Evolutionary conservation across 306 rosid genomes (phyloP), one percentile per base, ranked within the genome.

Genomic region (Corylus americana): DNA sequence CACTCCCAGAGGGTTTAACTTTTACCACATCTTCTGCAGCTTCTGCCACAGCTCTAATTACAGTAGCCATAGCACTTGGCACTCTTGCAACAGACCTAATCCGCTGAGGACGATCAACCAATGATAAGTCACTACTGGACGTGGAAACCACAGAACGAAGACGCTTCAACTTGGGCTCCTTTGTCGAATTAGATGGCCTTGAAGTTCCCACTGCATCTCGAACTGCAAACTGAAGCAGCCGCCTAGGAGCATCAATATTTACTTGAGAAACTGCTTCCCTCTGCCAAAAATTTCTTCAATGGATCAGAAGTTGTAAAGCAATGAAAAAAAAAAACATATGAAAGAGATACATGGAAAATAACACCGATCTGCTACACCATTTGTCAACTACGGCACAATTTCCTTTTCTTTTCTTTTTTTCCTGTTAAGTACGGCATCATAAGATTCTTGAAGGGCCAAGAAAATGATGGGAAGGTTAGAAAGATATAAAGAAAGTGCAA

Each of bases 91-190:
- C 81, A 68, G 90, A 84, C 76, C 85, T 91, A 63, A 82, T 68
- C 54, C 83, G 77, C 68, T 77, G 90, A 55, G 91, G 87, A 83
- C 74, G 92, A 83, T 85, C 91, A 67, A 83, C 85, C 51, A 80
- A 49, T 55, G 91, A 68, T n/a, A 92, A 83, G 74, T 86, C 93
- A 61, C 78, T 87, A 35, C 84, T 61, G 55, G 92, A 75, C n/a
- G 89, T 86, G 69, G 98, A 91, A 79, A 94, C 97, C 55, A 92
- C 97, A 39, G 98, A 94, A 73, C 97, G 97, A 63, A 94, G 97
- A 66, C 98, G 98, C 85, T 94, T 94, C 69, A 89, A 62, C 13
- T 86, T 80, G 50, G 97, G 92, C 82, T 90, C 96, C 80, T 74
- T 77, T 39, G 80, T 83, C 57, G 50, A 61, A 81, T 29, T 89